A percentile compares a stretch with the other conserved stretches of the same genome.
Evolutionary conservation across 768 basidiomycete species (phyloP).

Genomic region (Crepidotus variabilis): DNA sequence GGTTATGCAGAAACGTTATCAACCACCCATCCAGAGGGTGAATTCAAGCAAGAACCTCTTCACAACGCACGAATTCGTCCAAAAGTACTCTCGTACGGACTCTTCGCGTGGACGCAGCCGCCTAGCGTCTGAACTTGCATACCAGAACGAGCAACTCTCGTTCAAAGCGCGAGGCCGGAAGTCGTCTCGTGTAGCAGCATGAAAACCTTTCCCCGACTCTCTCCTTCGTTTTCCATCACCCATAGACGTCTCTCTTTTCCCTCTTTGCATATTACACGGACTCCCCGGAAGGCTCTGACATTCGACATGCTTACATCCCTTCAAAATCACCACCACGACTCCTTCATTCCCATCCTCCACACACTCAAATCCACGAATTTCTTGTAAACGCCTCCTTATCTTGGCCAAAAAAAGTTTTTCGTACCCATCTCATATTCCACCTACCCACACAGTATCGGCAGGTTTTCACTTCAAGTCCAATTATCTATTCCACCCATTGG

Average conservation of each 20-base stretch:
- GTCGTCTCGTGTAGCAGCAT: constrained; percentile 32
- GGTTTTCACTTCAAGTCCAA: neutral
- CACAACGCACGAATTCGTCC: constrained; percentile 14
- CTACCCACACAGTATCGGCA: neutral
- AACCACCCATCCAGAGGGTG: constrained; percentile 10
- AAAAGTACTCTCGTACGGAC: neutral
- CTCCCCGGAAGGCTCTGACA: constrained; percentile 1
- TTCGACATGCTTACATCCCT: neutral
- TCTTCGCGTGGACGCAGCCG: constrained; percentile 7
- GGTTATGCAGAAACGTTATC: constrained; percentile 11
- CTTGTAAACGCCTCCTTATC: neutral
- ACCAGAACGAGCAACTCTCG: constrained; percentile 25
- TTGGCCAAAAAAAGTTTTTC: neutral
- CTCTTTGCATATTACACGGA: constrained; percentile 6
- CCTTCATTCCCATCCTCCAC: neutral
- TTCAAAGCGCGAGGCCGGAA: constrained; percentile 42
- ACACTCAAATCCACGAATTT: neutral
- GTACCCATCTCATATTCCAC: neutral
- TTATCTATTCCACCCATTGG: neutral
- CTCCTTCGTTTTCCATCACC: constrained; percentile 9
- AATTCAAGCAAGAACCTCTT: constrained; percentile 17
- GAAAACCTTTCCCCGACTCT: constrained; percentile 9
- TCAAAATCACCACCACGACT: neutral
- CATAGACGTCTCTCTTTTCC: constrained; percentile 13
- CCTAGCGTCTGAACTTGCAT: constrained; percentile 8